Evolutionary conservation across 495 filamentous ascomycete species (phyloP), one percentile per base, ranked within the genome.

Genomic region (Penicillium macrosclerotiorum): DNA sequence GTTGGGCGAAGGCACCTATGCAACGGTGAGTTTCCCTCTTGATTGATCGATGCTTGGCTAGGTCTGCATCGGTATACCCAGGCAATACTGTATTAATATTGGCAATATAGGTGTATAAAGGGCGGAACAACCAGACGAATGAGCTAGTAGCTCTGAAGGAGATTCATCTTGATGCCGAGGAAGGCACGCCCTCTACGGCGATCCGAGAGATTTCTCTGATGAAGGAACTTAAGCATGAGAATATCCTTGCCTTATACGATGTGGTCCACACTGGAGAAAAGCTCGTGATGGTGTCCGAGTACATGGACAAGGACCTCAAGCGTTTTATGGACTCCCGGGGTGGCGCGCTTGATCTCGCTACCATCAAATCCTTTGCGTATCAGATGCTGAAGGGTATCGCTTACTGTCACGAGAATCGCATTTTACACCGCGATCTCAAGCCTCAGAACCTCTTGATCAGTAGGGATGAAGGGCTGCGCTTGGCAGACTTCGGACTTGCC

Each of bases 181-280:
- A 99, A 73, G 93, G 93, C 37, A 97, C 95, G 0, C 93, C 93
- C 0, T 91, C 86, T n/a, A 99, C 93, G 8, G 93, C 93, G 24
- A 99, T 99, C 63, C 90, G 93, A 34, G 93, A 98, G 69, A 98
- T 98, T 60, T 95, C 90, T 0, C 76, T 99, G 22, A 96, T 99
- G 87, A 99, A 99, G 70, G 93, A 99, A 68, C 80, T 97, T 59
- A 97, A 95, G 68, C 90, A 99, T 69, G 88, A 95, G 57, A 95
- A 95, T 63, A 96, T 97, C 47, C 91, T 99, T 44, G 91, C 88
- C 37, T 84, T 99, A 1, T 86, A 97, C 74, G 94, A 99, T 72
- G 95, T 99, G 24, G 96, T 99, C 56, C 93, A 99, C 64, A 97
- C 93, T 43, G 93, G 97, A 69, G 96, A 97, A 73, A 99, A 99